These are phyloP conservation scores for Mortierella sp. DNA, from an alignment of 371 early-diverging fungal genomes.

Conservation along the genomic window DNA sequence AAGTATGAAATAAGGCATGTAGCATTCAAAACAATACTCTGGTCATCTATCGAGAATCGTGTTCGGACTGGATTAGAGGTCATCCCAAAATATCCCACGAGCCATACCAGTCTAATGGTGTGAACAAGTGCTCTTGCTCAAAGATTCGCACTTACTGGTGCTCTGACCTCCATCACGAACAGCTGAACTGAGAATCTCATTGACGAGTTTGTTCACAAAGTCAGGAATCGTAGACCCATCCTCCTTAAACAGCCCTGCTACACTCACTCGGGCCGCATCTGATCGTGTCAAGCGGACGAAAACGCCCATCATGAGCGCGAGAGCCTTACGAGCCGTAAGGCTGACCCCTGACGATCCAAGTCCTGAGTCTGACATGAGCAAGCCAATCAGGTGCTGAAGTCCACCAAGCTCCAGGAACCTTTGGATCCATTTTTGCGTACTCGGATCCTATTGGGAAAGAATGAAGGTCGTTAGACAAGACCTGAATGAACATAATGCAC, in stretches of 20 bases:
- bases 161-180: slow-evolving; percentile 24
- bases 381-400: slow-evolving; percentile 34
- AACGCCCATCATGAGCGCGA: slow-evolving; percentile 43
- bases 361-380: slow-evolving; percentile 50
- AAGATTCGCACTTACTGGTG: slow-evolving; percentile 13
- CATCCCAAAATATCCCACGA: no score
- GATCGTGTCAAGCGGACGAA: slow-evolving; percentile 41
- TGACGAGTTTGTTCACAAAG: slow-evolving; percentile 40
- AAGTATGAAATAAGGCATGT: slow-evolving; percentile 47
- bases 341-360: slow-evolving; percentile 29
- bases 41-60: slow-evolving; percentile 35
- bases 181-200: slow-evolving; percentile 46
- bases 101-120: no score
- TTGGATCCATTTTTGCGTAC: slow-evolving; percentile 39
- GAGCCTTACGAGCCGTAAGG: slow-evolving; percentile 32
- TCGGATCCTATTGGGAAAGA: slow-evolving; percentile 22
- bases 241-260: neutral
- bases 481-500: no score
- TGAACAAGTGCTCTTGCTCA: neutral
- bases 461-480: no score
- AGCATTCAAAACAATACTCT: slow-evolving; percentile 48
- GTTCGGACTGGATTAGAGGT: no score
- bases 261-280: slow-evolving; percentile 16
- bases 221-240: slow-evolving; percentile 30
- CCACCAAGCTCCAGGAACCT: slow-evolving; percentile 52